These are phyloP conservation scores for Leucocoprinus sp. DNA, from an alignment of 768 basidiomycete genomes.

Conservation along the genomic window DNA sequence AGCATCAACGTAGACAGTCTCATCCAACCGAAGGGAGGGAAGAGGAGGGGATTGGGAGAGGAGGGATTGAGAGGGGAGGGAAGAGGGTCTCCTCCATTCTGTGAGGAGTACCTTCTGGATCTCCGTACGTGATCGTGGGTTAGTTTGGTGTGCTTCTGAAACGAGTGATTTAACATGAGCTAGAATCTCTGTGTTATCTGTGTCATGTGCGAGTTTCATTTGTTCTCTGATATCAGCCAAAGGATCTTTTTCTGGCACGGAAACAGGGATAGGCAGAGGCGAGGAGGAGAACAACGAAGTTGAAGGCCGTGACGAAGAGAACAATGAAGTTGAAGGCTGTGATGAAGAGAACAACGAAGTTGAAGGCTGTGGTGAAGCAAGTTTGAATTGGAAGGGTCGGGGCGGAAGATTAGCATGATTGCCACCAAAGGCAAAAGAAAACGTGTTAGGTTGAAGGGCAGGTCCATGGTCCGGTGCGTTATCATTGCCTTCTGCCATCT, in stretches of 20 bases:
- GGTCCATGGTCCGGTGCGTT: no score
- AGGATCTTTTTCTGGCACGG: neutral
- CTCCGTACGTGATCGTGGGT: slow-evolving; percentile 10
- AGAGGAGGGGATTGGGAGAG: neutral
- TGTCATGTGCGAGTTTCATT: slow-evolving; percentile 3
- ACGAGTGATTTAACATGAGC: slow-evolving; percentile 14
- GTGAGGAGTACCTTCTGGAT: slow-evolving; percentile 18
- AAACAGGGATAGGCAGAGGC: no score
- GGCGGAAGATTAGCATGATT: no score
- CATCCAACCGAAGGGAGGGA: neutral
- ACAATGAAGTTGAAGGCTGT: neutral
- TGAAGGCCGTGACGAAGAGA: neutral
- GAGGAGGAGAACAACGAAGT: neutral
- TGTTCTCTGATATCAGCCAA: neutral
- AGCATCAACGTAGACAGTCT: slow-evolving; percentile 32
- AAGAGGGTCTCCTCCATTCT: slow-evolving; percentile 12
- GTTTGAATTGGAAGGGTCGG: no score
- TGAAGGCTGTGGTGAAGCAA: neutral
- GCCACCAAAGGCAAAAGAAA: no score
- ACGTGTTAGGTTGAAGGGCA: no score
- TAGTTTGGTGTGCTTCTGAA: slow-evolving; percentile 16
- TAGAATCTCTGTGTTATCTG: neutral
- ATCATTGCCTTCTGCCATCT: neutral
- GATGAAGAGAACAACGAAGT: neutral
- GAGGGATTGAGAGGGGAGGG: neutral